phyloP scores from a whole-genome alignment of 257 asterid species.

The Plantago ovata region DNA sequence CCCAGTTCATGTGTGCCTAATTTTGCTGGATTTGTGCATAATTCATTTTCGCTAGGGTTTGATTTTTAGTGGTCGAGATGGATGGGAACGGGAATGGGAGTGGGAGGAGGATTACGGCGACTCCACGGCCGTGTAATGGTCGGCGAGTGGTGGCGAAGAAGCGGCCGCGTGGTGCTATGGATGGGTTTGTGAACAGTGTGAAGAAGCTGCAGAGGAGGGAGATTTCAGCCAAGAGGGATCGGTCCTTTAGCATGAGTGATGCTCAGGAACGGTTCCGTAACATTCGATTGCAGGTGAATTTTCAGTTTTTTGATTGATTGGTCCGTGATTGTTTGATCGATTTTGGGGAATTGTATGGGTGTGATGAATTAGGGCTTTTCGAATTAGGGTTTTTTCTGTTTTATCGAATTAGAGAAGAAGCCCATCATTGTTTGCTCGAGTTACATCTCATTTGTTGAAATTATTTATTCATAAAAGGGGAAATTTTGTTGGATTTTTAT shows the following conservation, averaged over 20 bases:
- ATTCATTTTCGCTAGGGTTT: constrained; percentile 29
- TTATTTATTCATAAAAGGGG: not conserved
- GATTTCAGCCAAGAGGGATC: constrained; percentile 83
- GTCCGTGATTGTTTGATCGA: constrained; percentile 3
- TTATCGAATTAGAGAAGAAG: too few species aligned
- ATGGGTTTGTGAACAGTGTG: constrained; percentile 89
- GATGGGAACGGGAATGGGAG: constrained; percentile 89
- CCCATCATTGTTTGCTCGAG: not conserved
- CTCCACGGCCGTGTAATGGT: constrained; percentile 89
- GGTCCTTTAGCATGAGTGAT: constrained; percentile 88
- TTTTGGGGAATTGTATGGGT: not conserved
- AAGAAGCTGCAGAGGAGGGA: constrained; percentile 94
- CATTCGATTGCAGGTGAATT: constrained; percentile 77
- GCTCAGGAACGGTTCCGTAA: constrained; percentile 94
- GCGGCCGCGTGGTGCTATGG: constrained; percentile 75
- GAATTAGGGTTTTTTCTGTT: constrained; percentile 14
- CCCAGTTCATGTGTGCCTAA: constrained; percentile 16
- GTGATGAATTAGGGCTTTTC: constrained; percentile 6
- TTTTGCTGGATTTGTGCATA: constrained; percentile 14
- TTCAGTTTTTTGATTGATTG: constrained; percentile 4
- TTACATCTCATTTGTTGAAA: constrained; percentile 17
- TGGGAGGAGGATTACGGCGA: constrained; percentile 88
- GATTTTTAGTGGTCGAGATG: constrained; percentile 15
- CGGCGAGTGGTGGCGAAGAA: constrained; percentile 93
- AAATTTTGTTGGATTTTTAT: not conserved